Conservation (phyloP, 192 early-diverging fungal genomes). For the Coemansia sp. region DNA sequence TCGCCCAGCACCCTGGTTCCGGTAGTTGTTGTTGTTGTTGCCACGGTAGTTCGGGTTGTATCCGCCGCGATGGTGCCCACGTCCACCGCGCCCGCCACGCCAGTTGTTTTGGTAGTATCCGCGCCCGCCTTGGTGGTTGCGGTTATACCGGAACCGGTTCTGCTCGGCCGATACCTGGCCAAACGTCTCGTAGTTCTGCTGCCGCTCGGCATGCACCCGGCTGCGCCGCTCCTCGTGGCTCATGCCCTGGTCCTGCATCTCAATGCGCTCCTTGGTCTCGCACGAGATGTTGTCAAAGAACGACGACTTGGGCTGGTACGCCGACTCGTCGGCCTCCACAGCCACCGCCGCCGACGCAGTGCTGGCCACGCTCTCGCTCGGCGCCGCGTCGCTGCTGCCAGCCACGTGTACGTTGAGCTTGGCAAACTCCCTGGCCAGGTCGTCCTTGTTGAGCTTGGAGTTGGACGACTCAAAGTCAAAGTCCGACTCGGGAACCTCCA, state of each 20-base stretch:
- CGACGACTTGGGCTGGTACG: slow-evolving; percentile 73
- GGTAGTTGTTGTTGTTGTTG: slow-evolving; percentile 30
- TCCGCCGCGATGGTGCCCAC: slow-evolving; percentile 54
- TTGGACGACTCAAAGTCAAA: slow-evolving; percentile 97
- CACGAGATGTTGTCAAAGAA: slow-evolving; percentile 99
- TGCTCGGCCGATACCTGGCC: slow-evolving; percentile 78
- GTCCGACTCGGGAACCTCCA: slow-evolving; percentile 74
- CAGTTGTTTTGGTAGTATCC: slow-evolving; percentile 19
- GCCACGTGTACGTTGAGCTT: slow-evolving; percentile 49
- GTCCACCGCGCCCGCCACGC: slow-evolving; percentile 42
- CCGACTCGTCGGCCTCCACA: slow-evolving; percentile 48
- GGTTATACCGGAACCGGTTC: slow-evolving; percentile 57
- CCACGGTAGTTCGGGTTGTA: slow-evolving; percentile 7
- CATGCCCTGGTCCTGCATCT: slow-evolving; percentile 52
- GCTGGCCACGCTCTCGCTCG: background rate
- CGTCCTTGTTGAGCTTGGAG: slow-evolving; percentile 90
- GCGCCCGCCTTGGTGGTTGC: slow-evolving; percentile 55
- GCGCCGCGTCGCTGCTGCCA: slow-evolving; percentile 6
- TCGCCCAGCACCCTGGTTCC: slow-evolving; percentile 50
- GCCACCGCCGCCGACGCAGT: slow-evolving; percentile 2
- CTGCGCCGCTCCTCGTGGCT: slow-evolving; percentile 66
- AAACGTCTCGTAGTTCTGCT: slow-evolving; percentile 96
- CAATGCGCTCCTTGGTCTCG: slow-evolving; percentile 85
- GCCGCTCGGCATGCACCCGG: slow-evolving; percentile 81
- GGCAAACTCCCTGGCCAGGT: slow-evolving; percentile 72